These are phyloP conservation scores for Phytophthora europaea DNA, from an alignment of 352 stramenopile genomes.

Conservation along the genomic window DNA sequence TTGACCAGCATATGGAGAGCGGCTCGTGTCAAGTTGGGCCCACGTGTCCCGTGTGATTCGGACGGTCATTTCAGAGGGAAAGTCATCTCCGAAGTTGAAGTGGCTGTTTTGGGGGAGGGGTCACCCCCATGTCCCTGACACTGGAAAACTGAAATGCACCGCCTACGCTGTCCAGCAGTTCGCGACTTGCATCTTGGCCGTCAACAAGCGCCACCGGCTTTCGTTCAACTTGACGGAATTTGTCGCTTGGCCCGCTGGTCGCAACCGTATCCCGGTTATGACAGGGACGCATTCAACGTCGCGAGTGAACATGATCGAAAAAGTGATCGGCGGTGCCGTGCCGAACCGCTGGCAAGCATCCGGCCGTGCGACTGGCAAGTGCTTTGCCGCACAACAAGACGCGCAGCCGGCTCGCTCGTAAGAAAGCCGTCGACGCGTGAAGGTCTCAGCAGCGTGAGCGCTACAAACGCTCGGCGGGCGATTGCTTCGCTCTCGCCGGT, in stretches of 20 bases:
- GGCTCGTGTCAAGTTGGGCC: slow-evolving; percentile 1
- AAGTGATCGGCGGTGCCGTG: neutral
- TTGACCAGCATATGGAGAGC: slow-evolving; percentile 2
- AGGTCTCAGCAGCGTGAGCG: neutral
- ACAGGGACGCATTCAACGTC: slow-evolving; percentile 4
- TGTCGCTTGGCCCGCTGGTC: slow-evolving; percentile 4
- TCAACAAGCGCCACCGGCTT: slow-evolving; percentile 2
- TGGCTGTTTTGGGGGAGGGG: neutral
- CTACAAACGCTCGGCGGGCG: neutral
- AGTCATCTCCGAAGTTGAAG: neutral
- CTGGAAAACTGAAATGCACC: neutral
- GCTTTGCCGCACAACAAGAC: neutral
- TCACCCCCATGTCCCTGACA: neutral
- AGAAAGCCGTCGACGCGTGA: neutral
- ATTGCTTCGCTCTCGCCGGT: neutral
- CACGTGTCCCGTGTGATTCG: neutral
- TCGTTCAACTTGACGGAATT: slow-evolving; percentile 16
- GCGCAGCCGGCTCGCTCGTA: neutral
- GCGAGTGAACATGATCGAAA: slow-evolving; percentile 22
- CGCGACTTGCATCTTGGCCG: neutral
- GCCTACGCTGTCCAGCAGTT: neutral
- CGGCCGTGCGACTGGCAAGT: slow-evolving; percentile 11
- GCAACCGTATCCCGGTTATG: slow-evolving; percentile 33
- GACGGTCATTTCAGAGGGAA: neutral
- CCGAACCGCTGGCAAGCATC: neutral